phyloP scores from a whole-genome alignment of 495 filamentous ascomycete species.

The Pyrenula aspistea region DNA sequence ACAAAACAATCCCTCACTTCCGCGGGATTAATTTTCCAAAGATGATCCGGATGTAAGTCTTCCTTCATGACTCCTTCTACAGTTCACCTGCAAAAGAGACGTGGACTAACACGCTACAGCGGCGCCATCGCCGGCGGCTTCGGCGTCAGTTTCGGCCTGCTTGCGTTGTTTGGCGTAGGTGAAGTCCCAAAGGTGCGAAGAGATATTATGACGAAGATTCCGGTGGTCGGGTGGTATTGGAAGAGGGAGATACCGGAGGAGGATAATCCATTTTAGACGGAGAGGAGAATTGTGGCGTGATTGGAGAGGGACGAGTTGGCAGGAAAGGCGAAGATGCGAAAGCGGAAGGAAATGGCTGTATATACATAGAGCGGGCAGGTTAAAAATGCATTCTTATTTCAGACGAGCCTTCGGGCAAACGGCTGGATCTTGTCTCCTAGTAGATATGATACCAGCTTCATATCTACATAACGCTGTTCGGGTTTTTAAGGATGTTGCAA shows the following conservation, averaged over 20 bases:
- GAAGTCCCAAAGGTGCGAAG: constrained; percentile 55
- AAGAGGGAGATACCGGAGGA: constrained; percentile 46
- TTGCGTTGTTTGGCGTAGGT: constrained; percentile 60
- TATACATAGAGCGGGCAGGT: too few relatives aligned
- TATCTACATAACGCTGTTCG: too few relatives aligned
- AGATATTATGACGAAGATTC: constrained; percentile 54
- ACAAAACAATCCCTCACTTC: constrained; percentile 33
- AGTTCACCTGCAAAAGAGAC: neutral
- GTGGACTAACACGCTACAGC: constrained; percentile 19
- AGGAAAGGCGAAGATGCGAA: too few relatives aligned
- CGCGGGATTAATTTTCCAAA: constrained; percentile 35
- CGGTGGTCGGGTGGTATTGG: constrained; percentile 46
- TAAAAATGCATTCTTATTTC: too few relatives aligned
- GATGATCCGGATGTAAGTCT: constrained; percentile 37
- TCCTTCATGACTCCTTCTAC: neutral
- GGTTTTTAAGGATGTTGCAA: too few relatives aligned
- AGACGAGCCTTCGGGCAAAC: too few relatives aligned
- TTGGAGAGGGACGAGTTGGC: too few relatives aligned
- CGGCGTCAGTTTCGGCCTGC: constrained; percentile 47
- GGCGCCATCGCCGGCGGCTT: constrained; percentile 42
- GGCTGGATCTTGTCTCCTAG: too few relatives aligned
- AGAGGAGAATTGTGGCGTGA: too few relatives aligned
- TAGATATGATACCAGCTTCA: too few relatives aligned
- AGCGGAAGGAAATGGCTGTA: too few relatives aligned
- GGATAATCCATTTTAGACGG: constrained; percentile 32